Evolutionary conservation across 371 early-diverging fungal species (phyloP).

Genomic region (Apophysomyces ossiformis): DNA sequence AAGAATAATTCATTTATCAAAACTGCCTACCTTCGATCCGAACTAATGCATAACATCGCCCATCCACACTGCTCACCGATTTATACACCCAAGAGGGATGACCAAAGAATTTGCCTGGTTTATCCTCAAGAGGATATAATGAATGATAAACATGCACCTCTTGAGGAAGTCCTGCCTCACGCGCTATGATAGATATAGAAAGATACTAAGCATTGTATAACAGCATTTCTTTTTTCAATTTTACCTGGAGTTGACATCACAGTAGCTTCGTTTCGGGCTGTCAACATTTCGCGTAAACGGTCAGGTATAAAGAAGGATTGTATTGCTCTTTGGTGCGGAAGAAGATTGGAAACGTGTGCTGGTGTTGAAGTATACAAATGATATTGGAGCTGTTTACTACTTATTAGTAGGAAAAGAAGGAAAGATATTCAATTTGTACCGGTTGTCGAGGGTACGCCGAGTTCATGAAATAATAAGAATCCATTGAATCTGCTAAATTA

Average conservation of each 20-base stretch:
- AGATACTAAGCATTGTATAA: neutral
- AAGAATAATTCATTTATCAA: neutral
- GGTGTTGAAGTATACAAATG: constrained; percentile 76
- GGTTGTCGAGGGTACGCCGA: constrained; percentile 47
- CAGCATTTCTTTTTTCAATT: constrained; percentile 2
- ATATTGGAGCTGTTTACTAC: constrained; percentile 63
- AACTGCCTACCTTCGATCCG: constrained; percentile 73
- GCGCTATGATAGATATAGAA: constrained; percentile 28
- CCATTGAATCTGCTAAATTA: constrained; percentile 26
- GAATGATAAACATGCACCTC: constrained; percentile 63
- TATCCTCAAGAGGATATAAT: constrained; percentile 76
- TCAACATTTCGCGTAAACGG: constrained; percentile 76
- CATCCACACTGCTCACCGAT: constrained; percentile 82
- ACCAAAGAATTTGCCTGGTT: constrained; percentile 64
- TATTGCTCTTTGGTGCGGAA: constrained; percentile 76
- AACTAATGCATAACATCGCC: constrained; percentile 79
- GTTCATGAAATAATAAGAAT: constrained; percentile 48
- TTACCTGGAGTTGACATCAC: constrained; percentile 63
- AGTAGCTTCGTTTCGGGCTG: constrained; percentile 71
- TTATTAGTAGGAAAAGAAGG: constrained; percentile 1
- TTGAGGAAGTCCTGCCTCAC: constrained; percentile 61
- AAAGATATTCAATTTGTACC: constrained; percentile 20
- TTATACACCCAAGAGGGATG: constrained; percentile 85
- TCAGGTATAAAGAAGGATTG: constrained; percentile 87
- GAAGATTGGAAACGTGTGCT: constrained; percentile 73